phyloP scores from a whole-genome alignment of 2,329 filamentous ascomycete species.

The Thelonectria olida region DNA sequence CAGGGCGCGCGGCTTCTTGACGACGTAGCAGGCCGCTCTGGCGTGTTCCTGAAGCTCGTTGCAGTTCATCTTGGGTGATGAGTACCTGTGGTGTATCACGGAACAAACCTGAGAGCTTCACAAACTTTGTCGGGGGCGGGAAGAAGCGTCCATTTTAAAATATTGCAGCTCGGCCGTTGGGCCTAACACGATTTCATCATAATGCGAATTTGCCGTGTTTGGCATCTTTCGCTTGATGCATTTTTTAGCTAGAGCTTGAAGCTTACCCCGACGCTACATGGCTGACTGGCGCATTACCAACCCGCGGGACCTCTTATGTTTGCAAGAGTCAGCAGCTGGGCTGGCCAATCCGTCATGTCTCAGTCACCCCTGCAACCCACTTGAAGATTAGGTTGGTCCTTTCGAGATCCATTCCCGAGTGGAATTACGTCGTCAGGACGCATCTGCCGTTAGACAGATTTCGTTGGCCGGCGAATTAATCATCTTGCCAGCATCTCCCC shows the following conservation, averaged over 20 bases:
- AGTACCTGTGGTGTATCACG: background rate
- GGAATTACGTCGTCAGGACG: background rate
- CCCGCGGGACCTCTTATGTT: background rate
- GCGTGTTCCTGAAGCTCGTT: conserved; percentile 46
- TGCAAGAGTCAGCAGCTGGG: too few relatives aligned
- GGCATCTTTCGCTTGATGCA: too few relatives aligned
- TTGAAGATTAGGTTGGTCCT: conserved; percentile 12
- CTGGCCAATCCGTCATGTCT: conserved; percentile 11
- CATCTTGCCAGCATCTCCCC: background rate
- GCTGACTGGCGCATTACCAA: conserved; percentile 25
- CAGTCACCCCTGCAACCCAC: conserved; percentile 11
- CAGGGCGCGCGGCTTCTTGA: conserved; percentile 50
- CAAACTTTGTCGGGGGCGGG: background rate
- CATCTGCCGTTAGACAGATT: background rate
- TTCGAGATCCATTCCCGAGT: conserved; percentile 1
- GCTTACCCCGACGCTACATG: conserved; percentile 14
- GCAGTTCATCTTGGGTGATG: conserved; percentile 45
- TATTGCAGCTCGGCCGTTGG: too few relatives aligned
- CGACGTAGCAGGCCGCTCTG: conserved; percentile 45
- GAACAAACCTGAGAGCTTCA: background rate
- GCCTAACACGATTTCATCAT: background rate
- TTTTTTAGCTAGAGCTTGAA: conserved; percentile 11
- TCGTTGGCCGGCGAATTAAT: conserved; percentile 1
- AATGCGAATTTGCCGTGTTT: conserved; percentile 1
- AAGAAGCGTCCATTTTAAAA: background rate